Conservation (phyloP, 768 basidiomycete species). For the Xerocomus spinulosus region DNA sequence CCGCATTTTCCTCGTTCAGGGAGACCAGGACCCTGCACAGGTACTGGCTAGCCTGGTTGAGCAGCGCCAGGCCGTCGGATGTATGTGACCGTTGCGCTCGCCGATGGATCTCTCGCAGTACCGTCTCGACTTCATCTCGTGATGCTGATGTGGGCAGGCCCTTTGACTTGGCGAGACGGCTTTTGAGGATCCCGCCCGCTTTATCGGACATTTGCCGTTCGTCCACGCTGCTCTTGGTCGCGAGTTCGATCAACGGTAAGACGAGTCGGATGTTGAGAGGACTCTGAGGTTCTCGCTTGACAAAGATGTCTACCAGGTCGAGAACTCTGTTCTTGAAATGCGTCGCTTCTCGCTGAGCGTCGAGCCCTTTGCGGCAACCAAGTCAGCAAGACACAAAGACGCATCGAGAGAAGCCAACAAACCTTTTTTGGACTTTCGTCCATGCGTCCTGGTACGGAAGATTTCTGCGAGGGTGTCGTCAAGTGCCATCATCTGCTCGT, state of each 20-base stretch:
- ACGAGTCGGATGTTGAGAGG: constrained; percentile 63
- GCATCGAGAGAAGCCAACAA: constrained; percentile 13
- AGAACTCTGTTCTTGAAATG: constrained; percentile 96
- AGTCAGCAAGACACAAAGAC: neutral
- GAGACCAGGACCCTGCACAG: constrained; percentile 50
- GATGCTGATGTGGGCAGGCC: constrained; percentile 45
- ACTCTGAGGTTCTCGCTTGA: constrained; percentile 74
- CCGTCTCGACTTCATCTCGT: constrained; percentile 34
- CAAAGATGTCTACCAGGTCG: constrained; percentile 86
- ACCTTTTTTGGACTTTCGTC: constrained; percentile 66
- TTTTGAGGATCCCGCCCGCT: constrained; percentile 71
- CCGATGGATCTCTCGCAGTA: constrained; percentile 62
- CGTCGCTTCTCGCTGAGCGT: constrained; percentile 81
- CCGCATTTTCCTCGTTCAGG: constrained; percentile 35
- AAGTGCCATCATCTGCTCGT: constrained; percentile 97
- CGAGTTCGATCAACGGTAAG: constrained; percentile 72
- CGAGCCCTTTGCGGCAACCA: constrained; percentile 39
- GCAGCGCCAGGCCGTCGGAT: constrained; percentile 55
- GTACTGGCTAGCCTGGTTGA: constrained; percentile 70
- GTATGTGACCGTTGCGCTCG: constrained; percentile 66
- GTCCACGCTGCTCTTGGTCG: constrained; percentile 60
- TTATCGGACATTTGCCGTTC: constrained; percentile 90
- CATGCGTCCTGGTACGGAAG: constrained; percentile 65
- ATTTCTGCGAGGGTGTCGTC: constrained; percentile 89
- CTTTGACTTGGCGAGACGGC: constrained; percentile 69